Evolutionary conservation across 805 yeast species (phyloP).

Genomic region (Candida sphagnicola): DNA sequence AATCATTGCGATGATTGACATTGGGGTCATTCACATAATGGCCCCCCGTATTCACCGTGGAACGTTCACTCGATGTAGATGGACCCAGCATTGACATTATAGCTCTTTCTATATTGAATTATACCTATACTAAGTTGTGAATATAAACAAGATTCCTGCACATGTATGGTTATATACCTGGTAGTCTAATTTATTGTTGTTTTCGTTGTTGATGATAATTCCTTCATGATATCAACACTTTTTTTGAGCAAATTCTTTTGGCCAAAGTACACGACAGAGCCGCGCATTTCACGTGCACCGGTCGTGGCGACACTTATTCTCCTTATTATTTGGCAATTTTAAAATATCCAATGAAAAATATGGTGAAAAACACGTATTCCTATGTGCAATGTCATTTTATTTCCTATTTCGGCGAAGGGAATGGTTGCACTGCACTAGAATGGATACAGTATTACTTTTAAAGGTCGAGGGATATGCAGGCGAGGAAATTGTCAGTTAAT

Average conservation of each 20-base stretch:
- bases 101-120: constrained; percentile 4
- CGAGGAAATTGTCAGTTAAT: too few species aligned
- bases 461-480: too few species aligned
- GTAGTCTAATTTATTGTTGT: neutral
- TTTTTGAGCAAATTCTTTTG: too few species aligned
- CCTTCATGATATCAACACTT: constrained; percentile 1
- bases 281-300: too few species aligned
- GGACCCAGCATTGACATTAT: constrained; percentile 21
- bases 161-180: constrained; percentile 9
- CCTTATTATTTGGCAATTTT: too few species aligned
- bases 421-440: too few species aligned
- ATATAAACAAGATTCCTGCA: constrained; percentile 24
- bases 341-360: too few species aligned
- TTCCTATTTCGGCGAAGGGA: too few species aligned
- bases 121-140: constrained; percentile 9
- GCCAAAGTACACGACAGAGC: neutral
- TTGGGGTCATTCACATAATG: constrained; percentile 9
- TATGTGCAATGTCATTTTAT: too few species aligned
- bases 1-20: constrained; percentile 7
- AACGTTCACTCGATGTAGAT: constrained; percentile 28
- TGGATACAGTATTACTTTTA: too few species aligned
- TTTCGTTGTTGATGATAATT: constrained; percentile 1
- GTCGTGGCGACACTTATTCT: too few species aligned
- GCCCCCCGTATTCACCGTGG: constrained; percentile 13
- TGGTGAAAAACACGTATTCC: too few species aligned